Base-by-base conservation (phyloP, 2,329 filamentous ascomycete species). In the Calonectria pauciramosa region DNA sequence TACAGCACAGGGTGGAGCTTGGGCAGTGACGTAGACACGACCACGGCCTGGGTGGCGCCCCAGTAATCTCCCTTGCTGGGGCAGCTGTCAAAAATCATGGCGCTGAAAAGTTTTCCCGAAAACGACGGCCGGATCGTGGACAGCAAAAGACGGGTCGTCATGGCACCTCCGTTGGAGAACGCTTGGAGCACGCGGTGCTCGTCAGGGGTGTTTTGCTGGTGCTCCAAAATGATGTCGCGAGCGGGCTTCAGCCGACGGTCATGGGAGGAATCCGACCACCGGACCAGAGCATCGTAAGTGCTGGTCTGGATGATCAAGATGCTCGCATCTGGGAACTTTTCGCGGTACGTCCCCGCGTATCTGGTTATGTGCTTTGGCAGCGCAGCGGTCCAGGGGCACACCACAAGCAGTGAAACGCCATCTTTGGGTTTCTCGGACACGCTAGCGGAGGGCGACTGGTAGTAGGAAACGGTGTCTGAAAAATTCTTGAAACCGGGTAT, bases 1-100 rank as follows among this genome's bases (percentile, higher is more conserved):
- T 63, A 63, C 13, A 63, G 32, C 16, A 63, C 23, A 20, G 56
- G 56, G 32, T 41, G 56, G 36, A 63, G 56, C 26, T 63, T 63
- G 38, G 56, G 56, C 23, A 63, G 26, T 28, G 56, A 63, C 56
- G 36, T 63, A 10, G 56, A 63, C 36, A 41, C 56, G 5, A 63
- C 56, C 11, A 63, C 56, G n/a, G 56, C 56, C 16, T 38, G 41
- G 16, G 36, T 20, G 56, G 26, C 36, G 23, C 34, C 36, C 56
- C 56, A 41, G 34, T 63, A 63, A 23, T 63, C 56, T 13, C 56
- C 56, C 56, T 41, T 63, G 56, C 56, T 63, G 23, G 56, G 56
- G 38, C 56, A 63, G 34, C 56, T 63, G 56, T 63, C 56, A 36
- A 63, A 41, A 41, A 63, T 41, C 56, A 63, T 41, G 56, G 34